Base-by-base conservation (phyloP, 495 filamentous ascomycete species). In the Aspergillus conjunctus region DNA sequence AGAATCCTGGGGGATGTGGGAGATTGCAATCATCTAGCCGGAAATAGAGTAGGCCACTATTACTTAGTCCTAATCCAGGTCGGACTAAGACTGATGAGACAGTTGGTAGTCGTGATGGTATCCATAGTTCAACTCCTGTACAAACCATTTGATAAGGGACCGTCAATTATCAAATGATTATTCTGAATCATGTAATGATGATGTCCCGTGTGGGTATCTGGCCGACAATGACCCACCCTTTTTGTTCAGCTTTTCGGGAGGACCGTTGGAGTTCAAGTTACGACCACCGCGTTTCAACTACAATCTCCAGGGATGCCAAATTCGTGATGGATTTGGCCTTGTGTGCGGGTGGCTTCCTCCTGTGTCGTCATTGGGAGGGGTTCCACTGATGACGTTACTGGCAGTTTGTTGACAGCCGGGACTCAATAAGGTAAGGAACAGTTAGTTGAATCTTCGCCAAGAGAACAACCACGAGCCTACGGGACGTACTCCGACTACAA, bases 21-120 rank as follows among this genome's bases (percentile, higher is more conserved):
- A 60, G 49, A 60, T 60, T 60, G 51, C 58, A 54, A 54, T 39
- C 51, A 41, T 54, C 41, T 49, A 60, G 41, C 51, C 51, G 51
- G 51, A 59, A 45, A 32, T 41, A 26, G 34, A 10, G 37, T 43
- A 48, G 44, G 17, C 15, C 8, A 43, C 20, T 26, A 26, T 26
- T 2, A 26, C 5, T 26, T 39, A 50, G 55, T 30, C 17, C 55
- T 31, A 31, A 39, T 39, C 55, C 43, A 34, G 44, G 44, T 7
- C 55, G 55, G 44, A 48, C n/a, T 48, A 11, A 7, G n/a, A 41
- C 15, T 14, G 9, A 41, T 41, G 15, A 4, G 11, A 14, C 12
- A 48, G 44, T 48, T 10, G 44, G 10, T 18, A 48, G 17, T 20
- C 21, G n/a, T 48, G 1, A 48, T 18, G 44, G 17, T 43, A 43